Evolutionary conservation across 1,284 basidiomycete species (phyloP).

Genomic region (Tilletia walkeri): DNA sequence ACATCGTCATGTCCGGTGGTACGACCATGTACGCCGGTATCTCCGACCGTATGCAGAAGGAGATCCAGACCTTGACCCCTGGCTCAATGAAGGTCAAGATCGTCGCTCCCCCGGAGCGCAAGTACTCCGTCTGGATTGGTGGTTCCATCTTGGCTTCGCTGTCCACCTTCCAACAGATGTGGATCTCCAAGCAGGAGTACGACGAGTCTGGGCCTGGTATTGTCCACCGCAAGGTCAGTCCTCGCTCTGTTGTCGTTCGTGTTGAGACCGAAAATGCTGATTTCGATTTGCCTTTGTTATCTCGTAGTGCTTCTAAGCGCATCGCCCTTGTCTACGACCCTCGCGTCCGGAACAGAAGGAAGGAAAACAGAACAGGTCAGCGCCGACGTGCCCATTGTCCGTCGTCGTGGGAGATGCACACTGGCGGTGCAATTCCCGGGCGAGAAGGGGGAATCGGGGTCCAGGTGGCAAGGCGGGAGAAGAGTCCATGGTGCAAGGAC

Average conservation of each 20-base stretch:
- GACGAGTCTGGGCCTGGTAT: conserved; percentile 54
- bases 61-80: conserved; percentile 83
- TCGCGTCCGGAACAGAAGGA: too few species aligned
- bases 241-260: background rate
- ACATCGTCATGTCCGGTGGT: conserved; percentile 91
- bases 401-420: too few species aligned
- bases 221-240: conserved; percentile 33
- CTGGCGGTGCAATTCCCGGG: too few species aligned
- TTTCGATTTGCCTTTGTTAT: background rate
- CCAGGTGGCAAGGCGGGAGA: too few species aligned
- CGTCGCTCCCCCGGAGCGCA: conserved; percentile 54
- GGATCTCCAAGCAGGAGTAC: conserved; percentile 78
- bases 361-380: too few species aligned
- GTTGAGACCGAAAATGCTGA: too few species aligned
- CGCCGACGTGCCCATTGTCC: too few species aligned
- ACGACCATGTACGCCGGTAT: conserved; percentile 98
- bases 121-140: conserved; percentile 90
- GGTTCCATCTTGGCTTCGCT: conserved; percentile 94
- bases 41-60: conserved; percentile 96
- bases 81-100: conserved; percentile 74
- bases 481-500: too few species aligned
- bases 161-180: conserved; percentile 88
- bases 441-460: too few species aligned
- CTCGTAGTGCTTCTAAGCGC: conserved; percentile 20
- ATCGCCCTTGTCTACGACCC: too few species aligned